Percentiles rank a stretch among this genome's conserved stretches.
Conservation (phyloP, 2,329 filamentous ascomycete species). For the Ophiostoma sp. region DNA sequence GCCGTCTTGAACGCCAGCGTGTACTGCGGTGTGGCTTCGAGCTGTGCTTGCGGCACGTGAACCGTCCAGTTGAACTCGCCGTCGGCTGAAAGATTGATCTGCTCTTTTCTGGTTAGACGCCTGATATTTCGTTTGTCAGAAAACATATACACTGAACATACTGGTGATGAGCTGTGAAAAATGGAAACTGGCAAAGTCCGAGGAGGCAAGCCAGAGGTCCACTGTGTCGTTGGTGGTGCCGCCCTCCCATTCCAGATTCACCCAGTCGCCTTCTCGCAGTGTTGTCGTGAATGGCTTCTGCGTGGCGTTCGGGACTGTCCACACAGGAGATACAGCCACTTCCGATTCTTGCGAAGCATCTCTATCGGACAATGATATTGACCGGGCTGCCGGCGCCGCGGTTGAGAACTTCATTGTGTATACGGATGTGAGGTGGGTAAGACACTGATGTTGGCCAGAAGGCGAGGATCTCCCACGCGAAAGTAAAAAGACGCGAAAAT, state of each 20-base stretch:
- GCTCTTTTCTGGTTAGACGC: neutral
- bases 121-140: neutral
- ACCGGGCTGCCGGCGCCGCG: neutral
- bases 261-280: constrained; percentile 8
- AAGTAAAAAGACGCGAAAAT: neutral
- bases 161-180: constrained; percentile 5
- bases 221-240: constrained; percentile 12
- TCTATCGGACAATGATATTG: neutral
- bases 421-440: neutral
- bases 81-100: constrained; percentile 4
- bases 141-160: neutral
- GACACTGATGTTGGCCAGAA: neutral
- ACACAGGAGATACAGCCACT: neutral
- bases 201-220: constrained; percentile 6
- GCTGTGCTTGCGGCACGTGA: constrained; percentile 17
- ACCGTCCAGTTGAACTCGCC: constrained; percentile 23
- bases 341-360: neutral
- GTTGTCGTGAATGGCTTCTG: neutral
- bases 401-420: neutral
- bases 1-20: constrained; percentile 2
- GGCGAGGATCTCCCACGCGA: neutral
- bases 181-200: constrained; percentile 8
- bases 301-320: constrained; percentile 8
- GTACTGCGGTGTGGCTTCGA: constrained; percentile 19
- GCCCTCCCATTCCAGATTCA: constrained; percentile 15